phyloP scores from a whole-genome alignment of 305 asterid genomes.

The Fraxinus xanthoxyloides region DNA sequence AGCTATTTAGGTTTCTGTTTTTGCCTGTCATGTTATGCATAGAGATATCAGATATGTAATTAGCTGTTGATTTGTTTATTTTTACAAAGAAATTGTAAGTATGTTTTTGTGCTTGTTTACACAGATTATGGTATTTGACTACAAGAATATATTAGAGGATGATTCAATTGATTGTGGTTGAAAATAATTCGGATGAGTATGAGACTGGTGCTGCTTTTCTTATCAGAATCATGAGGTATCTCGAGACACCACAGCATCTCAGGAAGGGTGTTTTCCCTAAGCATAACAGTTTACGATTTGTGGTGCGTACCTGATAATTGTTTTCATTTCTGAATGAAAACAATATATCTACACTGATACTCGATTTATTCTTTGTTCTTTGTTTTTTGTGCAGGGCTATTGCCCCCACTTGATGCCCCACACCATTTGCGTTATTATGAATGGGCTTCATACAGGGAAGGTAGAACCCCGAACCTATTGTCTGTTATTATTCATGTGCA shows the following conservation, averaged over 20 bases:
- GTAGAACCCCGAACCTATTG: constrained; percentile 37
- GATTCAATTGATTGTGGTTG: constrained; percentile 36
- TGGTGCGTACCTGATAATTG: constrained; percentile 51
- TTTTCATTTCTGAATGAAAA: constrained; percentile 8
- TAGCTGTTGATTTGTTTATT: not conserved
- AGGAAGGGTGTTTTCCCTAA: constrained; percentile 80
- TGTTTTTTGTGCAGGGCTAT: constrained; percentile 59
- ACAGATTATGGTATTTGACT: constrained; percentile 80
- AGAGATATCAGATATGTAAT: not conserved
- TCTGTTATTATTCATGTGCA: not conserved
- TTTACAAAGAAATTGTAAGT: not conserved
- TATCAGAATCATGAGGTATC: constrained; percentile 75
- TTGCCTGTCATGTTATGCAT: not conserved
- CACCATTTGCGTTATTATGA: constrained; percentile 96
- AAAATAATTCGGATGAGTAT: constrained; percentile 46
- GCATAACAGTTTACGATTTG: constrained; percentile 83
- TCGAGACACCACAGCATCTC: constrained; percentile 95
- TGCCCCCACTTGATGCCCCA: constrained; percentile 96
- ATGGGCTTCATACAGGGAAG: constrained; percentile 97
- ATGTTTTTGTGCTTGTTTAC: constrained; percentile 16
- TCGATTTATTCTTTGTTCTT: constrained; percentile 11
- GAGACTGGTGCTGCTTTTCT: constrained; percentile 83
- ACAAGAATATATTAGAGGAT: constrained; percentile 46
- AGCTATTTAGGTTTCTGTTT: not conserved
- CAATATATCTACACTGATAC: not conserved